These are phyloP conservation scores for Cubamyces lactineus DNA, from an alignment of 768 basidiomycete genomes.

Conservation along the genomic window DNA sequence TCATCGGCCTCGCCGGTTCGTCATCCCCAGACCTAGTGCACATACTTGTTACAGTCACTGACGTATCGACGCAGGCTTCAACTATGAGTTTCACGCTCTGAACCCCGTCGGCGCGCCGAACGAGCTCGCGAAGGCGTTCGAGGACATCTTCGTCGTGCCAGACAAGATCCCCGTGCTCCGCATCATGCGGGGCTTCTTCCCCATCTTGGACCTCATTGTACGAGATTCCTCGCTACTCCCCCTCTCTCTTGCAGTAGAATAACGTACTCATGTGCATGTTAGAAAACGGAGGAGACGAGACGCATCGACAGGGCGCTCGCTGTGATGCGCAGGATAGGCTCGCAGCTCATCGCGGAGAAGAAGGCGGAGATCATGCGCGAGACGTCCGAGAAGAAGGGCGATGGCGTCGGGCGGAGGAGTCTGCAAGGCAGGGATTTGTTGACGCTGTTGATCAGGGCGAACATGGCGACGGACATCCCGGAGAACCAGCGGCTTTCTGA, in stretches of 20 bases:
- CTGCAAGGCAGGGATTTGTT: slow-evolving; percentile 17
- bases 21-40: background rate
- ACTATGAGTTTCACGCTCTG: slow-evolving; percentile 39
- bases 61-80: slow-evolving; percentile 33
- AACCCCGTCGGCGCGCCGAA: slow-evolving; percentile 32
- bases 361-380: slow-evolving; percentile 38
- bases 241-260: too few relatives aligned
- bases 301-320: slow-evolving; percentile 17
- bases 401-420: background rate
- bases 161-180: slow-evolving; percentile 12
- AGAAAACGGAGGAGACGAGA: background rate
- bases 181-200: slow-evolving; percentile 22
- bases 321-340: slow-evolving; percentile 34
- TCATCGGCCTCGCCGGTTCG: slow-evolving; percentile 46
- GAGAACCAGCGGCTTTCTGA: slow-evolving; percentile 60
- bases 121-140: slow-evolving; percentile 39
- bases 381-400: slow-evolving; percentile 38
- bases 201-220: slow-evolving; percentile 30
- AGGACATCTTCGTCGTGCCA: slow-evolving; percentile 28
- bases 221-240: background rate
- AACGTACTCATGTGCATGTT: too few relatives aligned
- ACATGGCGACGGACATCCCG: slow-evolving; percentile 62
- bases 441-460: slow-evolving; percentile 58
- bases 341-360: slow-evolving; percentile 35
- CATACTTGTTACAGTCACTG: background rate